Base-by-base conservation (phyloP, 2,329 filamentous ascomycete species). In the Colletotrichum sp. region DNA sequence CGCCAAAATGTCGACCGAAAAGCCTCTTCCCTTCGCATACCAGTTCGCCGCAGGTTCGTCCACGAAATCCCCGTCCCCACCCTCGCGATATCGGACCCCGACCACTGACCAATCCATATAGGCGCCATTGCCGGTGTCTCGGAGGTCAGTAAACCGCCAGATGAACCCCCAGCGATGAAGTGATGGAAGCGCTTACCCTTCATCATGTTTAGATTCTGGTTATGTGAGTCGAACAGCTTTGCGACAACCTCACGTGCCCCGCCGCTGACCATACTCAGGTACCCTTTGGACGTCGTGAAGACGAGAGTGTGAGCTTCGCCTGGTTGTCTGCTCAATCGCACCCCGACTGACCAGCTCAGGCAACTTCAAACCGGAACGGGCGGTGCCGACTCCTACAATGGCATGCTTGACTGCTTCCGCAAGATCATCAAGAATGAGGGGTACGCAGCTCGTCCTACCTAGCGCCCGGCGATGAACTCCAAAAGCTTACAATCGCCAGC, bases 371-470 rank as follows among this genome's bases (percentile, higher is more conserved):
- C 94, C 70, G 94, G 93, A 82, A 90, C 89, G 79, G 92, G 89
- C 26, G 95, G 95, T 75, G 93, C 93, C 79, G 97, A 99, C 82
- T 89, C 91, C 80, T 99, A 99, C 91, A 98, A 92, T 88, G 95
- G 97, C 90, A 99, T 99, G 96, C 84, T 98, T 75, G 97, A 99
- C 87, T 99, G 96, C 90, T 98, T 99, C 90, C 91, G 92, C 83
- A 99, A 99, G 92, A 99, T 99, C 83, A 92, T 99, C 85, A 94
- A 92, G 87, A 94, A 98, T 85, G 97, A 99, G 89, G 97, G 97
- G 95, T 98, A 92, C 79, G 89, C 80, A 60, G 63, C 24, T 34
- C 15, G 15, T 26, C 32, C 24, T 26, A 9, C 39, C 52, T 59
- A 55, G 30, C 63, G 28, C 72, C 22, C 28, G 63, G 15, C 18